Evolutionary conservation across 495 filamentous ascomycete species (phyloP), one percentile per base, ranked within the genome.

Genomic region (Penicillium macrosclerotiorum): DNA sequence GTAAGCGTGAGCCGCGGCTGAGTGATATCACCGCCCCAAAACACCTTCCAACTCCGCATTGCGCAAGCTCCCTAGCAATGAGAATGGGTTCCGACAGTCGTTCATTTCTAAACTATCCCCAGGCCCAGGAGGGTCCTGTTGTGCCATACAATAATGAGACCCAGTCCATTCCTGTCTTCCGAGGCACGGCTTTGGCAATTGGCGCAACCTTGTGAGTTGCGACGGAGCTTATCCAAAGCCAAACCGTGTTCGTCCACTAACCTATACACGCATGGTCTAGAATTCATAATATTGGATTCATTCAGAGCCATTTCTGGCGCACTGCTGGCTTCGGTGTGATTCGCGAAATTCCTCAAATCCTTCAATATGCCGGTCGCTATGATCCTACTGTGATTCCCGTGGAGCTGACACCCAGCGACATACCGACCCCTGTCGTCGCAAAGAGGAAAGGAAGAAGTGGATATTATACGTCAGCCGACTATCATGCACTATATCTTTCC

Each of bases 371-470:
- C 11, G 76, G 83, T 12, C 78, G 85, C 47, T 90, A 80, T 58
- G 89, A 93, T 55, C 91, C 92, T n/a, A 86, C 87, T 24, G 90
- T 96, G 17, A 85, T 87, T 31, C 89, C 88, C 5, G 59, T 85
- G 37, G 46, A 59, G n/a, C 39, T 50, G 25, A 46, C 59, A 23
- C 52, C 67, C 3, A 47, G 59, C 16, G 41, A 75, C 22, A 62
- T 66, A 29, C 45, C 56, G 6, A 54, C 49, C 12, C 54, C 55
- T 6, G 48, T 55, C 0, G 55, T 61, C 13, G 32, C 49, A 22
- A 57, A 53, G 36, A 51, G 72, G 62, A 62, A 62, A 63, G 49
- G 64, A 47, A 39, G 51, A 0, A 67, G 67, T 6, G 69, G 72
- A 12, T 88, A 87, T 59, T 78, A 82, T 60, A 88, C 85, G 8